Conservation (phyloP, 2,329 filamentous ascomycete genomes). For the Tolypocladium album region DNA sequence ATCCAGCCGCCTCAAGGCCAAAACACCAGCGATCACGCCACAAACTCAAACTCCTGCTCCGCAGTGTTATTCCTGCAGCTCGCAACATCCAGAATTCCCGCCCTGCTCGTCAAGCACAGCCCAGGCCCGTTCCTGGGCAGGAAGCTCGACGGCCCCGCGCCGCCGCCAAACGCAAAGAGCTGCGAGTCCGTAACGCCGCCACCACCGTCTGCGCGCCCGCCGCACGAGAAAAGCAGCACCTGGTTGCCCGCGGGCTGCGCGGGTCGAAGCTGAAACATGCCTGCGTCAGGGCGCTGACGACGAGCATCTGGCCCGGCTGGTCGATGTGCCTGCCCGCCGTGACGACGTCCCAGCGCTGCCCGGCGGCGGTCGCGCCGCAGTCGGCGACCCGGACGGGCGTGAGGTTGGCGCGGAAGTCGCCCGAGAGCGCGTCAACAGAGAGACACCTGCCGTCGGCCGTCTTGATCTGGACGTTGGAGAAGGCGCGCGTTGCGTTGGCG, state of each 20-base stretch:
- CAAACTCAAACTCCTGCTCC: not conserved
- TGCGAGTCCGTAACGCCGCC: conserved; percentile 41
- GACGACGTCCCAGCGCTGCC: conserved; percentile 35
- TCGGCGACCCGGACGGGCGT: conserved; percentile 32
- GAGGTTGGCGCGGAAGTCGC: conserved; percentile 36
- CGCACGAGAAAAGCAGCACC: conserved; percentile 47
- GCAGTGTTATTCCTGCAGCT: not conserved
- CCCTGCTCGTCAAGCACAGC: conserved; percentile 27
- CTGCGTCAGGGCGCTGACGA: conserved; percentile 46
- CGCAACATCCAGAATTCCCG: not conserved
- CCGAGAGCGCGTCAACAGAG: conserved; percentile 34
- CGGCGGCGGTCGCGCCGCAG: conserved; percentile 28
- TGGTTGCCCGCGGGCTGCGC: conserved; percentile 22
- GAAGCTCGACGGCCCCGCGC: conserved; percentile 29
- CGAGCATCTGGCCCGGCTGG: conserved; percentile 30
- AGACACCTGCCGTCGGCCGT: conserved; percentile 33
- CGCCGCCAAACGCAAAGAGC: conserved; percentile 35
- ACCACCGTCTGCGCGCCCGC: conserved; percentile 43
- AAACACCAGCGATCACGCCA: not conserved
- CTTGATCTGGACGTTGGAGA: conserved; percentile 32
- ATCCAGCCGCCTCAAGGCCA: not conserved
- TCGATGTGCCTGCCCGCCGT: conserved; percentile 41
- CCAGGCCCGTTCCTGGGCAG: conserved; percentile 32
- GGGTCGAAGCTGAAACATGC: conserved; percentile 48
- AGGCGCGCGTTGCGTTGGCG: conserved; percentile 29